Conservation (phyloP, 352 stramenopile species). For the Pythium guiyangense region DNA sequence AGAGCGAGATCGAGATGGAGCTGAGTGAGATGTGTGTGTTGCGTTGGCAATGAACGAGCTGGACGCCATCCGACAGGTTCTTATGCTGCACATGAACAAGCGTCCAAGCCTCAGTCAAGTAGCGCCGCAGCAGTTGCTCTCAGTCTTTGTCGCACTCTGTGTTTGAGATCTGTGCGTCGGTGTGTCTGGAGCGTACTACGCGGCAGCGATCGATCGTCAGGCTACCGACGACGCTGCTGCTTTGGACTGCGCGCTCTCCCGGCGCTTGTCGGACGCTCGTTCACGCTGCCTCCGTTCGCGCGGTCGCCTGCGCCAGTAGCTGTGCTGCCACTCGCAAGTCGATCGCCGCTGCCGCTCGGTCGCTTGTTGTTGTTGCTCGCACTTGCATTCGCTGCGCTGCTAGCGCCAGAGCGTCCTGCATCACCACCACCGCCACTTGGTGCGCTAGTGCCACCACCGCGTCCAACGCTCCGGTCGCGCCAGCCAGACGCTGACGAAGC, state of each 20-base stretch:
- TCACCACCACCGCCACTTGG: background rate
- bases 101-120: too few relatives aligned
- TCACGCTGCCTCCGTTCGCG: background rate
- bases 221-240: constrained; percentile 43
- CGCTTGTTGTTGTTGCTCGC: constrained; percentile 11
- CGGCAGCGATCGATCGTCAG: background rate
- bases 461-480: constrained; percentile 37
- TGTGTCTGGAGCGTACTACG: background rate
- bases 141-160: too few relatives aligned
- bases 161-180: too few relatives aligned
- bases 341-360: constrained; percentile 2
- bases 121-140: too few relatives aligned
- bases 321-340: constrained; percentile 1
- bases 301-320: background rate
- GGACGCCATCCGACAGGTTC: too few relatives aligned
- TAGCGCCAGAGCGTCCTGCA: background rate
- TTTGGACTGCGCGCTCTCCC: constrained; percentile 38
- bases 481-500: constrained; percentile 11
- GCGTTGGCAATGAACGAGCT: background rate
- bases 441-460: constrained; percentile 3
- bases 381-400: constrained; percentile 2
- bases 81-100: too few relatives aligned
- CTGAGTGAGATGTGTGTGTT: too few relatives aligned
- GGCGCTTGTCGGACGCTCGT: constrained; percentile 18
- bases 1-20: background rate